Conservation (phyloP, 139 green algal genomes). For the Yamagishiella unicocca region DNA sequence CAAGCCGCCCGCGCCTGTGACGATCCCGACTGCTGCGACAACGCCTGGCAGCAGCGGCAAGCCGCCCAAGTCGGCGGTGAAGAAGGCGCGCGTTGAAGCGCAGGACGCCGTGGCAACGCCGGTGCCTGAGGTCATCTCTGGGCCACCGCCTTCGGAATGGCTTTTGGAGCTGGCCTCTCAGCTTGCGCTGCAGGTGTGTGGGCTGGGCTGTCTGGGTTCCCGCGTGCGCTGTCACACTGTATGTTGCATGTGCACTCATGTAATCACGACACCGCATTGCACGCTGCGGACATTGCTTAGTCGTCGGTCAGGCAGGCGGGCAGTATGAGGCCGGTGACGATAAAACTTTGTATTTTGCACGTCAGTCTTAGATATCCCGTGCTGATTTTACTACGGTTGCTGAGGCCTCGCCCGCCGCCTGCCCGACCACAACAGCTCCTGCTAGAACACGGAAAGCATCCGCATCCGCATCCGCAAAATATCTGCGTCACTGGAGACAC, state of each 20-base stretch:
- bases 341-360: constrained; percentile 70
- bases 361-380: constrained; percentile 71
- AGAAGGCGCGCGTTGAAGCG: neutral
- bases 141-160: constrained; percentile 48
- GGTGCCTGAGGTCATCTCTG: neutral
- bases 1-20: neutral
- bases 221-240: too few species aligned
- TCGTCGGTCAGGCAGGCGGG: too few species aligned
- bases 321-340: constrained; percentile 64
- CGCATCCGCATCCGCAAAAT: too few species aligned
- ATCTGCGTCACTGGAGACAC: too few species aligned
- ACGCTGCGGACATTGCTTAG: too few species aligned
- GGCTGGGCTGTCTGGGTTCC: too few species aligned
- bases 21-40: neutral
- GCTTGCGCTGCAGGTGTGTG: constrained; percentile 58
- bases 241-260: too few species aligned
- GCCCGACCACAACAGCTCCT: neutral
- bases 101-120: neutral
- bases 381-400: constrained; percentile 69
- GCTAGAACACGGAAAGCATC: neutral
- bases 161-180: constrained; percentile 56
- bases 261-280: too few species aligned
- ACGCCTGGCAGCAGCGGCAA: too few species aligned
- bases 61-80: neutral
- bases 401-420: constrained; percentile 43